Evolutionary conservation across 768 basidiomycete species (phyloP).

Genomic region (Collybia nuda): DNA sequence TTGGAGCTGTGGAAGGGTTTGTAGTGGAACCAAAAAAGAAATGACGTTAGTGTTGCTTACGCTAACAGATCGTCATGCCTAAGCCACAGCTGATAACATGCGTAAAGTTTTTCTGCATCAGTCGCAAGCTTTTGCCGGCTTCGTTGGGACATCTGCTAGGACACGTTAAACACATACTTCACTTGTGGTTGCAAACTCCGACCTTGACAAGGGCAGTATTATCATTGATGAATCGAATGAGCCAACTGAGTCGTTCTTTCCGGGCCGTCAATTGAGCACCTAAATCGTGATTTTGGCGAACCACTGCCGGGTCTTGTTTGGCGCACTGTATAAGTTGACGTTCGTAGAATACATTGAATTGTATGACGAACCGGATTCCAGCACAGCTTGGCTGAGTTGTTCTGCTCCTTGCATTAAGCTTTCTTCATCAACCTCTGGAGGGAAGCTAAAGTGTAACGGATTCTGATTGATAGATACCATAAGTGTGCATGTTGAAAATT

Average conservation of each 20-base stretch:
- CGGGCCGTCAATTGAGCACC: slow-evolving; percentile 74
- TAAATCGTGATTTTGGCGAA: slow-evolving; percentile 77
- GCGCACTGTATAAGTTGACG: slow-evolving; percentile 3
- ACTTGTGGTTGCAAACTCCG: slow-evolving; percentile 6
- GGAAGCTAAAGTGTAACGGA: slow-evolving; percentile 78
- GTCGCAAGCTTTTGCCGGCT: slow-evolving; percentile 72
- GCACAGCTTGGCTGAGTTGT: slow-evolving; percentile 66
- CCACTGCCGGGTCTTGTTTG: slow-evolving; percentile 58
- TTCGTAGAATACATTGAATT: not conserved
- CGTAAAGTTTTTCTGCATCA: slow-evolving; percentile 87
- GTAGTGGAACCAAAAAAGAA: not conserved
- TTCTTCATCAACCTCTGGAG: slow-evolving; percentile 76
- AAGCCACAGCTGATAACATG: slow-evolving; percentile 81
- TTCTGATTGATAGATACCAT: slow-evolving; percentile 41
- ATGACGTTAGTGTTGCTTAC: slow-evolving; percentile 34
- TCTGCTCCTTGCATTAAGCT: slow-evolving; percentile 80
- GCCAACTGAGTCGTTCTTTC: slow-evolving; percentile 74
- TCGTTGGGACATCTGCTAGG: slow-evolving; percentile 71
- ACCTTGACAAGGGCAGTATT: slow-evolving; percentile 82
- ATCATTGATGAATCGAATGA: slow-evolving; percentile 89
- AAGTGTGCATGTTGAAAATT: not conserved
- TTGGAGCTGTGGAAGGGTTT: slow-evolving; percentile 39
- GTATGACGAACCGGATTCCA: slow-evolving; percentile 61
- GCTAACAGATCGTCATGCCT: slow-evolving; percentile 65
- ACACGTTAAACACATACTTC: not conserved